A percentile compares a stretch with the other conserved stretches of the same genome.
phyloP scores from a whole-genome alignment of 2,329 filamentous ascomycete species.

The Stylonectria norvegica region DNA sequence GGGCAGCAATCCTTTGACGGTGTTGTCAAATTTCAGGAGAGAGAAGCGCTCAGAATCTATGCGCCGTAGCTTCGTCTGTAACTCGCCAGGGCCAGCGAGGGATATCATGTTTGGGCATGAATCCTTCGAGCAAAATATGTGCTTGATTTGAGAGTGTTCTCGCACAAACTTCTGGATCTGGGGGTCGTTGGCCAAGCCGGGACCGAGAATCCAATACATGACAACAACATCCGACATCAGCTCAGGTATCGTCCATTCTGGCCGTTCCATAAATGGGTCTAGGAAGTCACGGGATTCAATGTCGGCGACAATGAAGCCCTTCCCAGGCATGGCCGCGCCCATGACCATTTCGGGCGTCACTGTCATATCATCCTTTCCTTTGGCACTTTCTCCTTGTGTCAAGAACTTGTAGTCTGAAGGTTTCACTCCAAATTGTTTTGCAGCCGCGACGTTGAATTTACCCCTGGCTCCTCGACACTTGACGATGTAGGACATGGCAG shows the following conservation, averaged over 20 bases:
- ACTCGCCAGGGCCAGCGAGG: constrained; percentile 62
- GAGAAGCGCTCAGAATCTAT: constrained; percentile 73
- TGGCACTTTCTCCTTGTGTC: constrained; percentile 59
- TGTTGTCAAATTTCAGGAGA: constrained; percentile 63
- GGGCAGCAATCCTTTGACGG: constrained; percentile 21
- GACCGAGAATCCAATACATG: constrained; percentile 80
- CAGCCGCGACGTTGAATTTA: constrained; percentile 69
- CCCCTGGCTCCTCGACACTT: constrained; percentile 73
- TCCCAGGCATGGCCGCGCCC: constrained; percentile 61
- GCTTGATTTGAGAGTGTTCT: constrained; percentile 58
- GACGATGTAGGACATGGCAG: constrained; percentile 82
- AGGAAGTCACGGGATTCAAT: constrained; percentile 70
- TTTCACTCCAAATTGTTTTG: constrained; percentile 61
- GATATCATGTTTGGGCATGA: constrained; percentile 72
- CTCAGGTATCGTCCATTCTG: constrained; percentile 65
- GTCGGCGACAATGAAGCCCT: constrained; percentile 76
- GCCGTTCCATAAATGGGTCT: constrained; percentile 62
- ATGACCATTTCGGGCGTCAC: constrained; percentile 88
- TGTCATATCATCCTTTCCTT: constrained; percentile 59
- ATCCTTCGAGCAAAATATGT: constrained; percentile 75
- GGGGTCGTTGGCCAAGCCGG: constrained; percentile 59
- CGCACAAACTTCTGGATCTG: constrained; percentile 68
- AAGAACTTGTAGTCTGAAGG: constrained; percentile 57
- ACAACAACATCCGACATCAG: constrained; percentile 65
- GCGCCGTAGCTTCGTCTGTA: constrained; percentile 65